These are phyloP conservation scores for Amanita polypyramis DNA, from an alignment of 768 basidiomycete genomes.

Conservation along the genomic window DNA sequence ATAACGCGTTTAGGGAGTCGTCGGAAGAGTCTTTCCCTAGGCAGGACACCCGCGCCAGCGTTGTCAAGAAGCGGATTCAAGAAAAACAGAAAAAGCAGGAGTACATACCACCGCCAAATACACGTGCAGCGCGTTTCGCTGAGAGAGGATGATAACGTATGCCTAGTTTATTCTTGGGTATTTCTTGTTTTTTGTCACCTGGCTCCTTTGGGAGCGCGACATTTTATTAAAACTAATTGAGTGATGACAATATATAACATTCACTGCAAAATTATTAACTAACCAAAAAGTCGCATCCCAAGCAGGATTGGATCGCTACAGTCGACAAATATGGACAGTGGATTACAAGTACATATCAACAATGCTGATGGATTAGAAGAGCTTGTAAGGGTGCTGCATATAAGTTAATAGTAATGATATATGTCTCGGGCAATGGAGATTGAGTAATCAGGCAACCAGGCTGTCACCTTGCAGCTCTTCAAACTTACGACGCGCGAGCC, in stretches of 20 bases:
- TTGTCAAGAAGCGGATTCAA: constrained; percentile 20
- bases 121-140: constrained; percentile 18
- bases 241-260: too few relatives aligned
- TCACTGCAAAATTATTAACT: too few relatives aligned
- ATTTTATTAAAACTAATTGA: too few relatives aligned
- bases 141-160: neutral
- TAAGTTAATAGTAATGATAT: constrained; percentile 9
- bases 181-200: neutral
- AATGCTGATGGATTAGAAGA: neutral
- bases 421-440: neutral
- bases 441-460: constrained; percentile 21
- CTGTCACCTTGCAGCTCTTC: constrained; percentile 80
- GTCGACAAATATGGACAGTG: neutral
- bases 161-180: neutral
- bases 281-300: constrained; percentile 3
- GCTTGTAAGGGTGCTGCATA: neutral
- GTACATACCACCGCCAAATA: constrained; percentile 26
- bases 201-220: too few relatives aligned
- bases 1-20: constrained; percentile 10
- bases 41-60: constrained; percentile 27
- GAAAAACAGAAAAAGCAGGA: constrained; percentile 23
- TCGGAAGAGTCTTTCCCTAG: constrained; percentile 24
- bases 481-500: constrained; percentile 78
- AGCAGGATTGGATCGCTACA: neutral
- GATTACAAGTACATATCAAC: neutral